phyloP scores from a whole-genome alignment of 768 basidiomycete species.

The Suillus bovinus region DNA sequence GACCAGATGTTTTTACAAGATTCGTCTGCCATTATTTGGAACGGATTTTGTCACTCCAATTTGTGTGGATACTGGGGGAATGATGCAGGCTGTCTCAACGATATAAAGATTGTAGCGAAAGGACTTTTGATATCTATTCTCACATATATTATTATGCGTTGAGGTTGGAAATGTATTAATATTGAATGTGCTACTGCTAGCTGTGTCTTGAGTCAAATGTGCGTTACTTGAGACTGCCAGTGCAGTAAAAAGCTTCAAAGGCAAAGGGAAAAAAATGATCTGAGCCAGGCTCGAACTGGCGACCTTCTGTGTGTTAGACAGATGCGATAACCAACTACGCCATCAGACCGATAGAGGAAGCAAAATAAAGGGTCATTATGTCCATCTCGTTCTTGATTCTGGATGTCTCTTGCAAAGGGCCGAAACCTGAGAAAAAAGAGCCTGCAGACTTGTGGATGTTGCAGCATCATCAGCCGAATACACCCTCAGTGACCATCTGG shows the following conservation, averaged over 20 bases:
- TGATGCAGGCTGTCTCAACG: background rate
- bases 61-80: background rate
- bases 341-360: constrained; percentile 39
- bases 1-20: background rate
- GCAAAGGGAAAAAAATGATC: constrained; percentile 19
- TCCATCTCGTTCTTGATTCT: too few relatives aligned
- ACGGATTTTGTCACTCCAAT: background rate
- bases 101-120: background rate
- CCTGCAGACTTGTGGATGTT: background rate
- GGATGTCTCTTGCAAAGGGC: too few relatives aligned
- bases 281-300: constrained; percentile 69
- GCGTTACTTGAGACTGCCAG: background rate
- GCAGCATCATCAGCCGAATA: background rate
- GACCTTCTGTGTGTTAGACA: constrained; percentile 83
- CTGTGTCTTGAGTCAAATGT: too few relatives aligned
- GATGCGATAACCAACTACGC: constrained; percentile 85
- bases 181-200: background rate
- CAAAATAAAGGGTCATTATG: background rate
- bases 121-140: background rate
- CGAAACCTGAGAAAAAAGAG: background rate
- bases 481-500: background rate
- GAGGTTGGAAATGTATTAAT: background rate
- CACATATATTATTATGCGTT: background rate
- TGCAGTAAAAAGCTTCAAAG: background rate
- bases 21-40: background rate